Evolutionary conservation across 495 filamentous ascomycete genomes (phyloP).

Genomic region (Rusavskia elegans): DNA sequence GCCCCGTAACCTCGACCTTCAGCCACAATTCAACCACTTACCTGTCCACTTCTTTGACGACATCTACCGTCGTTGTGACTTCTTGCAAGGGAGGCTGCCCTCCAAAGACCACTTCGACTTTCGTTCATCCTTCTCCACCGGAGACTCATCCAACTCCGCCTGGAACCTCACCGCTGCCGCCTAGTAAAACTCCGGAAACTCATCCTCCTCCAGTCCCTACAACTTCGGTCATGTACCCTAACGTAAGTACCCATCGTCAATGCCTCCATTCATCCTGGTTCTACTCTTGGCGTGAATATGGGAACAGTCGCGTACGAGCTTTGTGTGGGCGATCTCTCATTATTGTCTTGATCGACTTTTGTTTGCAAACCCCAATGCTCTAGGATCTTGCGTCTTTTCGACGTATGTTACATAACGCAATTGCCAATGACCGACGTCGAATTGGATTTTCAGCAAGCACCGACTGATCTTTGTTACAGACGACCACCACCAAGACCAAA

Average conservation of each 20-base stretch:
- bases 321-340: too few species aligned
- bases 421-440: neutral
- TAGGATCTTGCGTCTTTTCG: too few species aligned
- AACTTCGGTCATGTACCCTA: too few species aligned
- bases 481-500: neutral
- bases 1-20: conserved; percentile 7
- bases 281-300: too few species aligned
- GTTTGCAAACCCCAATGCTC: too few species aligned
- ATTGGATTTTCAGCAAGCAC: neutral
- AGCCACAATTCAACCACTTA: conserved; percentile 3
- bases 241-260: too few species aligned
- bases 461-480: neutral
- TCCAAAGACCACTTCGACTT: neutral
- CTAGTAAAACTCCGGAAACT: neutral
- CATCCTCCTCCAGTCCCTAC: neutral
- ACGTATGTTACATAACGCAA: too few species aligned
- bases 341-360: too few species aligned
- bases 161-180: too few species aligned
- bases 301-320: too few species aligned
- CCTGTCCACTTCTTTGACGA: conserved; percentile 8
- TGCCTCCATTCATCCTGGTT: too few species aligned
- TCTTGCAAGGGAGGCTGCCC: conserved; percentile 8
- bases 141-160: neutral
- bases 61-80: conserved; percentile 7
- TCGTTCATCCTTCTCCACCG: too few species aligned